Evolutionary conservation across 2,329 filamentous ascomycete genomes (phyloP).

Genomic region (Hymenoscyphus occultus): DNA sequence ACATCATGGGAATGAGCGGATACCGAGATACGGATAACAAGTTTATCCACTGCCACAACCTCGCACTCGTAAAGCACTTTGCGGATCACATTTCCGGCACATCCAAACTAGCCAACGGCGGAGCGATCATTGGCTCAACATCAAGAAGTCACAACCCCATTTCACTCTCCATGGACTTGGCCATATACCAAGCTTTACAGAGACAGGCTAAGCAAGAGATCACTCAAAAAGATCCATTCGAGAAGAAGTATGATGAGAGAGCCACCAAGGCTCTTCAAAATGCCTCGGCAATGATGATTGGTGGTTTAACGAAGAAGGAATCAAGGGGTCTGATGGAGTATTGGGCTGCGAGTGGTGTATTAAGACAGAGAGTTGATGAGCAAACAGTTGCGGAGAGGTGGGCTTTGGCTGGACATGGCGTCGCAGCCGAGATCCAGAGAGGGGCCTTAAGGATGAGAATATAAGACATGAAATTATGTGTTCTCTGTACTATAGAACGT

Average conservation of each 20-base stretch:
- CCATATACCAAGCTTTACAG: slow-evolving; percentile 56
- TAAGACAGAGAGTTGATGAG: slow-evolving; percentile 68
- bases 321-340: slow-evolving; percentile 82
- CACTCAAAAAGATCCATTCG: slow-evolving; percentile 51
- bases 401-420: slow-evolving; percentile 76
- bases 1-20: slow-evolving; percentile 74
- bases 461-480: slow-evolving; percentile 3
- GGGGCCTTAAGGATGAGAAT: slow-evolving; percentile 45
- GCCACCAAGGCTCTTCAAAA: slow-evolving; percentile 52
- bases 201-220: slow-evolving; percentile 38
- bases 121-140: slow-evolving; percentile 72
- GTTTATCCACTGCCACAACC: slow-evolving; percentile 80
- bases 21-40: slow-evolving; percentile 72
- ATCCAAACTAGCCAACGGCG: slow-evolving; percentile 64
- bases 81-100: slow-evolving; percentile 65
- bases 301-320: slow-evolving; percentile 70
- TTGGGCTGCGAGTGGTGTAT: slow-evolving; percentile 79
- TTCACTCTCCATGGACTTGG: slow-evolving; percentile 65
- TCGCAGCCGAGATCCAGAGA: slow-evolving; percentile 81
- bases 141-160: slow-evolving; percentile 67
- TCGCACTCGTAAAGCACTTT: slow-evolving; percentile 74
- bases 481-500: slow-evolving; percentile 2
- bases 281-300: slow-evolving; percentile 54
- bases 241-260: slow-evolving; percentile 54
- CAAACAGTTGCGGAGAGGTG: slow-evolving; percentile 74